Conservation (phyloP, 1,284 basidiomycete species). For the Malassezia yamatoensis region DNA sequence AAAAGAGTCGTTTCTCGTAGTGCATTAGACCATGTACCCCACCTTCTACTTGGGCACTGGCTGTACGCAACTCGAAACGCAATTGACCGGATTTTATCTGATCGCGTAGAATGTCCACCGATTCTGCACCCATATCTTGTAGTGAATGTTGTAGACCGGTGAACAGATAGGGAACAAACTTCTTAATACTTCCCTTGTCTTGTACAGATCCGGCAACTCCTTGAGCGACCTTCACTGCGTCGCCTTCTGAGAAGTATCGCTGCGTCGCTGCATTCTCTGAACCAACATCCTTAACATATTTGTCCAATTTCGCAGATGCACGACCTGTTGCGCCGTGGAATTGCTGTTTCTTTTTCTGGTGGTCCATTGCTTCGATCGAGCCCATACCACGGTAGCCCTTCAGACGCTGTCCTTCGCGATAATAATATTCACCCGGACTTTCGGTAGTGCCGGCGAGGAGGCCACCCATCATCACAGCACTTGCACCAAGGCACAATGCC, state of each 20-base stretch:
- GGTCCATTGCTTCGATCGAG: slow-evolving; percentile 52
- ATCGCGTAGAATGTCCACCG: slow-evolving; percentile 57
- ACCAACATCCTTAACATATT: slow-evolving; percentile 50
- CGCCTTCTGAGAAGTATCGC: slow-evolving; percentile 91
- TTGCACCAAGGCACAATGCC: slow-evolving; percentile 82
- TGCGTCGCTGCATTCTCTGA: slow-evolving; percentile 88
- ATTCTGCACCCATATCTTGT: slow-evolving; percentile 80
- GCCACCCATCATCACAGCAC: slow-evolving; percentile 98
- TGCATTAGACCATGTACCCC: slow-evolving; percentile 68
- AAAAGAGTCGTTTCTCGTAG: slow-evolving; percentile 59
- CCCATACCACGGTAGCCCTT: slow-evolving; percentile 99
- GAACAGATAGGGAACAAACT: slow-evolving; percentile 80
- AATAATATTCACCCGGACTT: slow-evolving; percentile 97
- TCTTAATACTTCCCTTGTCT: slow-evolving; percentile 84
- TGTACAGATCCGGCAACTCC: slow-evolving; percentile 93
- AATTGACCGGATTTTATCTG: slow-evolving; percentile 62
- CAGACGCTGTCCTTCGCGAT: slow-evolving; percentile 94
- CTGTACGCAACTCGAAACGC: slow-evolving; percentile 85
- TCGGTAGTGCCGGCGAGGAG: slow-evolving; percentile 91
- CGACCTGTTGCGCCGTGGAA: slow-evolving; percentile 48
- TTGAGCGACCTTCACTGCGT: slow-evolving; percentile 81
- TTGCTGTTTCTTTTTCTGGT: slow-evolving; percentile 33
- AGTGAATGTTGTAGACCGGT: slow-evolving; percentile 89
- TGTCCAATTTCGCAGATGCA: slow-evolving; percentile 52
- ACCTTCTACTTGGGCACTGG: slow-evolving; percentile 89